phyloP scores from a whole-genome alignment of 2,329 filamentous ascomycete genomes.

The Pseudonectria foliicola region DNA sequence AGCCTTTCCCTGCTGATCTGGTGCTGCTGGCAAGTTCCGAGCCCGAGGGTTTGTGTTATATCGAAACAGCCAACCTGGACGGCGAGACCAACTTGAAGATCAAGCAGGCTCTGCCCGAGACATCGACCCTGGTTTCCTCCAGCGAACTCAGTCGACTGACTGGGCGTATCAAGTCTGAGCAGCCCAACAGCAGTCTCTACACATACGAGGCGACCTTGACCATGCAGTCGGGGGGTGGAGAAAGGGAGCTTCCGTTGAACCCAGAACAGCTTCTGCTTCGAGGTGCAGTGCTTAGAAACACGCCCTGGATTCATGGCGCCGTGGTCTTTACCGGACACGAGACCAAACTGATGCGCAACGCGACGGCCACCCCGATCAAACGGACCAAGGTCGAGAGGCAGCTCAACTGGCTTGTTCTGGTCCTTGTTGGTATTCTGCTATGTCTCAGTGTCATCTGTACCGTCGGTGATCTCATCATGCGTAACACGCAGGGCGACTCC shows the following conservation, averaged over 20 bases:
- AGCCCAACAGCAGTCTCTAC: slow-evolving; percentile 96
- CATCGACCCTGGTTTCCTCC: slow-evolving; percentile 76
- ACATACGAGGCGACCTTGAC: slow-evolving; percentile 96
- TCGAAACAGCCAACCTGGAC: slow-evolving; percentile 95
- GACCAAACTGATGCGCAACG: slow-evolving; percentile 98
- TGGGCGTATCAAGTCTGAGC: slow-evolving; percentile 84
- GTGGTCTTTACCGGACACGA: slow-evolving; percentile 94
- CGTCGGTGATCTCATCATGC: slow-evolving; percentile 78
- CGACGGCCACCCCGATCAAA: slow-evolving; percentile 94
- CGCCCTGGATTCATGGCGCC: slow-evolving; percentile 91
- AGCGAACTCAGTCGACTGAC: slow-evolving; percentile 78
- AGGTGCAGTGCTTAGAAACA: slow-evolving; percentile 91
- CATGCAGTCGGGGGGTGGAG: slow-evolving; percentile 80
- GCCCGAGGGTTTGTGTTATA: slow-evolving; percentile 95
- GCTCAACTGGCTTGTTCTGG: slow-evolving; percentile 87
- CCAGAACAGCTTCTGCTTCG: slow-evolving; percentile 90
- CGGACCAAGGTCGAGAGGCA: slow-evolving; percentile 91
- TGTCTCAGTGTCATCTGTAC: slow-evolving; percentile 83
- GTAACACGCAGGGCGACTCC: slow-evolving; percentile 53
- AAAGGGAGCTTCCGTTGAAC: slow-evolving; percentile 83
- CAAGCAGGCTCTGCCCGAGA: slow-evolving; percentile 95
- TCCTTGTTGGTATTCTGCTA: slow-evolving; percentile 79
- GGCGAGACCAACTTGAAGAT: slow-evolving; percentile 98
- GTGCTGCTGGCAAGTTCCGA: slow-evolving; percentile 91
- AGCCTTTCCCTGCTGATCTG: slow-evolving; percentile 89